Evolutionary conservation across 805 yeast species (phyloP).

Genomic region (Metschnikowia henanensis): DNA sequence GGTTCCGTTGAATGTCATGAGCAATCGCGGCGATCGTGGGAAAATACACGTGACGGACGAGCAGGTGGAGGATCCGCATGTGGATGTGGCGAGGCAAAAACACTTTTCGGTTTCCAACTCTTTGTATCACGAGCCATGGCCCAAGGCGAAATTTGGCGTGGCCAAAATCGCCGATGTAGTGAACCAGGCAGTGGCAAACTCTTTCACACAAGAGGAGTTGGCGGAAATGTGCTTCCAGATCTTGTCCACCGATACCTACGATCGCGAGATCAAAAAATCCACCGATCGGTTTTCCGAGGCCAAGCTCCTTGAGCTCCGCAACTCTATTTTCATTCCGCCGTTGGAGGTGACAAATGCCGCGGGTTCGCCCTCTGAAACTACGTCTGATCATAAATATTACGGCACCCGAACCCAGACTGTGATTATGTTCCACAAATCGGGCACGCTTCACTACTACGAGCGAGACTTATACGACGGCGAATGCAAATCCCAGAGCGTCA

Average conservation of each 20-base stretch:
- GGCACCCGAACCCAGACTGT: constrained; percentile 91
- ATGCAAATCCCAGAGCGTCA: constrained; percentile 9
- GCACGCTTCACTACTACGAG: constrained; percentile 58
- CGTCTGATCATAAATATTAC: constrained; percentile 44
- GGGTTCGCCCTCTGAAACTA: constrained; percentile 3
- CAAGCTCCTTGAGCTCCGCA: constrained; percentile 43
- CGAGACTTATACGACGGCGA: constrained; percentile 45
- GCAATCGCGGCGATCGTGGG: constrained; percentile 49
- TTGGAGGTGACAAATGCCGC: constrained; percentile 25
- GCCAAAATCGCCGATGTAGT: constrained; percentile 24
- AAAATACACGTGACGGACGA: constrained; percentile 24
- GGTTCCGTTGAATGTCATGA: constrained; percentile 44
- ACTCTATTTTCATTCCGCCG: constrained; percentile 75
- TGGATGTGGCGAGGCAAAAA: constrained; percentile 23
- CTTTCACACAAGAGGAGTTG: constrained; percentile 38
- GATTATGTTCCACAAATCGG: constrained; percentile 56
- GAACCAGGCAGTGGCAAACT: constrained; percentile 15
- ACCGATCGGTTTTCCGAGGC: constrained; percentile 17
- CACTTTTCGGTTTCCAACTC: constrained; percentile 71
- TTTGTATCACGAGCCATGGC: constrained; percentile 69
- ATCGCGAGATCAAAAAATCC: constrained; percentile 23
- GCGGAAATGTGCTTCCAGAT: constrained; percentile 53
- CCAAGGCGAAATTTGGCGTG: constrained; percentile 59
- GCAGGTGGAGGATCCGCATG: constrained; percentile 13
- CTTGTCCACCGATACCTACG: constrained; percentile 46